Base-by-base conservation (phyloP, 1,284 basidiomycete genomes). In the Rhodotorula sp. region DNA sequence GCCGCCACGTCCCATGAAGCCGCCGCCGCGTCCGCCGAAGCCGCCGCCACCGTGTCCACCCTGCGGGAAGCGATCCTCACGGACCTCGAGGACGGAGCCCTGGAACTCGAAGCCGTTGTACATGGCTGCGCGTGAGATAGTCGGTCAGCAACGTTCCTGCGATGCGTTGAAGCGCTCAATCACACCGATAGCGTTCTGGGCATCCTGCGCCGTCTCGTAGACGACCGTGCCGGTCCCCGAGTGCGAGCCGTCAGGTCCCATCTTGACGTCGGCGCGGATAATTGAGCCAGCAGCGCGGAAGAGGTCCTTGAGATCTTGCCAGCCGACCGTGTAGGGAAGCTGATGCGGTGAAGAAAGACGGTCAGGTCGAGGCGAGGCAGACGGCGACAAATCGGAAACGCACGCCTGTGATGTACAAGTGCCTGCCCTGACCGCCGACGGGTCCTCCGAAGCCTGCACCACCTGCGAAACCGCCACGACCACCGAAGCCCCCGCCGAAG, bases 291-390 rank as follows among this genome's bases (percentile, higher is more conserved):
- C 92, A 44, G 90, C 87, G 65, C 94, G 88, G 87, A 98, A 97
- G 44, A 98, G 83, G 80, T 98, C 94, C 80, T 98, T 99, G 68
- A 99, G 84, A 79, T 99, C 95, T 81, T 99, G 95, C 95, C 95
- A 99, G 51, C 92, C 92, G 44, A 93, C 93, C 81, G 94, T 92
- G 78, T 91, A 91, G 1, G 94, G 95, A 30, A 97, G 81, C 93
- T 96, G 76, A 13, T 30, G 11, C 40, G 5, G 28, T 24, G 15
- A 13, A 24, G 48, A 26, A n/a, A 2, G 11, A n/a, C 15, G 34
- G 30, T 31, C 40, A 5, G 15, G n/a, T 20, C 26, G 15, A 18
- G 0, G 26, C 22, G 15, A 28, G 50, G 47, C 18, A 22, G 4
- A 13, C 48, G 26, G 26, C 8, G 8, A 13, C 11, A 31, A 40